These are phyloP conservation scores for Ustanciosporium gigantosporum DNA, from an alignment of 1,284 basidiomycete genomes.

Conservation along the genomic window DNA sequence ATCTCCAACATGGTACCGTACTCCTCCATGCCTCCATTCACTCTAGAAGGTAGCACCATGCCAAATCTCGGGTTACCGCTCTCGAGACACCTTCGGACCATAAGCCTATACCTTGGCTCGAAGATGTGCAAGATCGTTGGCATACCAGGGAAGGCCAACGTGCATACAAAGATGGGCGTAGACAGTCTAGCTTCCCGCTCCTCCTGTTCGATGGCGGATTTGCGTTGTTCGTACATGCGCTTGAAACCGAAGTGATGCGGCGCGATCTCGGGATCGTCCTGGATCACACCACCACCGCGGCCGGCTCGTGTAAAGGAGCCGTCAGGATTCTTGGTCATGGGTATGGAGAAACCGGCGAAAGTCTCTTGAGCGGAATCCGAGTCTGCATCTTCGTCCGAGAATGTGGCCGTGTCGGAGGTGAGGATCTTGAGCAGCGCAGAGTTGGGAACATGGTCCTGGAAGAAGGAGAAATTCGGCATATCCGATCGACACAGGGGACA, in stretches of 20 bases:
- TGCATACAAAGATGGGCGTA: conserved; percentile 88
- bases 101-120: conserved; percentile 85
- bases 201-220: conserved; percentile 70
- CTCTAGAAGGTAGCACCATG: conserved; percentile 77
- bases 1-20: conserved; percentile 95
- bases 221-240: conserved; percentile 65
- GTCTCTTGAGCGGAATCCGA: conserved; percentile 24
- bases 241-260: conserved; percentile 38
- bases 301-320: neutral
- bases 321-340: neutral
- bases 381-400: conserved; percentile 29
- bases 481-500: conserved; percentile 84
- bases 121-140: conserved; percentile 88
- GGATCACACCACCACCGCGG: neutral
- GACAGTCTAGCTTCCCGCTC: conserved; percentile 77
- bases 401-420: conserved; percentile 32
- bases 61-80: conserved; percentile 76
- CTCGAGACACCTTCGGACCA: conserved; percentile 88
- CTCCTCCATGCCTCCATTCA: conserved; percentile 65
- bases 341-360: conserved; percentile 20
- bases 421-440: conserved; percentile 39
- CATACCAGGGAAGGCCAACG: conserved; percentile 85
- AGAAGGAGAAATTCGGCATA: conserved; percentile 76
- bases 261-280: conserved; percentile 22
- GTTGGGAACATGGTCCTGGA: conserved; percentile 69